Evolutionary conservation across 441 rosid species (phyloP).

Genomic region (Caryocar brasiliense): DNA sequence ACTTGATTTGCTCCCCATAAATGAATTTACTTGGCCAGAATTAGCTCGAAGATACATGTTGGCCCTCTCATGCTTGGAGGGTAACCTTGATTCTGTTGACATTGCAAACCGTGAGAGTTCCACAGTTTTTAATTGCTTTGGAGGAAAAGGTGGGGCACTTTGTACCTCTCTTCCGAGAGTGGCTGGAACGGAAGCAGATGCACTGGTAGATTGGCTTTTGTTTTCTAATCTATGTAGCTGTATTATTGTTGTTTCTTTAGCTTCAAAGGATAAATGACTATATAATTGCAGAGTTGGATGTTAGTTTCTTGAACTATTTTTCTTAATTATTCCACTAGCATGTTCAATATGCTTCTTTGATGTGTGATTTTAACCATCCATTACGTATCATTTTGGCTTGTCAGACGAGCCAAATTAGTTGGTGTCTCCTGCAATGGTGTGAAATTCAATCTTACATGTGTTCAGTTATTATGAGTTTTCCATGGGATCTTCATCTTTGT

Average conservation of each 20-base stretch:
- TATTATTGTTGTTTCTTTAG: conserved; percentile 5
- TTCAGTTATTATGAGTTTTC: neutral
- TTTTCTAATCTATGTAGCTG: conserved; percentile 15
- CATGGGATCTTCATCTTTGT: neutral
- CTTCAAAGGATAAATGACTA: neutral
- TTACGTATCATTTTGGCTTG: neutral
- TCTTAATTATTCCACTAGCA: neutral
- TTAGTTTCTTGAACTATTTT: neutral
- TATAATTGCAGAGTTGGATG: neutral
- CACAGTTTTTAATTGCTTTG: conserved; percentile 42
- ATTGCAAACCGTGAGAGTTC: conserved; percentile 26
- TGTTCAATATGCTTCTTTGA: neutral
- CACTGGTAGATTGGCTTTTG: conserved; percentile 44
- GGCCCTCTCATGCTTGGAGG: conserved; percentile 30
- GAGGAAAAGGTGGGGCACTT: conserved; percentile 36
- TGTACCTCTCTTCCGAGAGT: conserved; percentile 36
- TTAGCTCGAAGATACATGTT: conserved; percentile 42
- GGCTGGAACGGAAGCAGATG: conserved; percentile 54
- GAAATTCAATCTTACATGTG: neutral
- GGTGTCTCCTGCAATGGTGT: neutral
- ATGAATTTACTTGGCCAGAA: conserved; percentile 55
- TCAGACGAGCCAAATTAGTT: neutral
- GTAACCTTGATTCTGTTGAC: conserved; percentile 45
- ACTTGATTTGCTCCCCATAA: conserved; percentile 41
- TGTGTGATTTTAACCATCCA: neutral